Evolutionary conservation across 208 protist genomes (phyloP).

Genomic region (Willaertia magna): DNA sequence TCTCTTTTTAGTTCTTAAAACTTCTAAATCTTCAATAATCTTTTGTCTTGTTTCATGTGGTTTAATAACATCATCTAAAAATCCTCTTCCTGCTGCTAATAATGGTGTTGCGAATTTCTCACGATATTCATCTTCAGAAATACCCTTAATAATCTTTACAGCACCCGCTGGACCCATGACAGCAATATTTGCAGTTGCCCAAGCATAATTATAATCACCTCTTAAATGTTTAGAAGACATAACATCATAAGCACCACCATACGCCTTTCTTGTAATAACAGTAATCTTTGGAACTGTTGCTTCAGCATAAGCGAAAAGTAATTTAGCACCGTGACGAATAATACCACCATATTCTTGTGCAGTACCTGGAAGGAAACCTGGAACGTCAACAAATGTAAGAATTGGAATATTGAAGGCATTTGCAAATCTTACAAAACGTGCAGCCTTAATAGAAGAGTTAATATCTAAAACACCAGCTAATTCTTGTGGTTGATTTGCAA

Average conservation of each 20-base stretch:
- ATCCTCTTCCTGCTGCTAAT: constrained; percentile 68
- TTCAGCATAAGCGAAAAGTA: constrained; percentile 91
- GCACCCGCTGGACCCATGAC: constrained; percentile 90
- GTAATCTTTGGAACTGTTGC: constrained; percentile 89
- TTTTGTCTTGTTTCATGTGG: constrained; percentile 57
- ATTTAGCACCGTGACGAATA: constrained; percentile 88
- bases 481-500: constrained; percentile 82
- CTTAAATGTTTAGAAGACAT: constrained; percentile 85
- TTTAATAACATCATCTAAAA: constrained; percentile 81
- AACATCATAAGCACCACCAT: constrained; percentile 89
- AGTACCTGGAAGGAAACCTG: constrained; percentile 86
- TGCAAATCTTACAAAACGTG: constrained; percentile 86
- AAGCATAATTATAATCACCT: constrained; percentile 83
- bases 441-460: constrained; percentile 63
- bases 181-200: constrained; percentile 51
- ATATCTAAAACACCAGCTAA: constrained; percentile 84
- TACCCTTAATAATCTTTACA: constrained; percentile 72
- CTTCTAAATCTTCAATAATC: constrained; percentile 77
- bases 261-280: constrained; percentile 87
- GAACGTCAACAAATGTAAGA: constrained; percentile 87
- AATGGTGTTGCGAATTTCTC: constrained; percentile 72
- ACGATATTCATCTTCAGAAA: constrained; percentile 54
- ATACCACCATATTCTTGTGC: constrained; percentile 76
- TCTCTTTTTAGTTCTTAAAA: constrained; percentile 64
- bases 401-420: constrained; percentile 93